These are phyloP conservation scores for Glomus cerebriforme DNA, from an alignment of 192 early-diverging fungal species.

Conservation along the genomic window DNA sequence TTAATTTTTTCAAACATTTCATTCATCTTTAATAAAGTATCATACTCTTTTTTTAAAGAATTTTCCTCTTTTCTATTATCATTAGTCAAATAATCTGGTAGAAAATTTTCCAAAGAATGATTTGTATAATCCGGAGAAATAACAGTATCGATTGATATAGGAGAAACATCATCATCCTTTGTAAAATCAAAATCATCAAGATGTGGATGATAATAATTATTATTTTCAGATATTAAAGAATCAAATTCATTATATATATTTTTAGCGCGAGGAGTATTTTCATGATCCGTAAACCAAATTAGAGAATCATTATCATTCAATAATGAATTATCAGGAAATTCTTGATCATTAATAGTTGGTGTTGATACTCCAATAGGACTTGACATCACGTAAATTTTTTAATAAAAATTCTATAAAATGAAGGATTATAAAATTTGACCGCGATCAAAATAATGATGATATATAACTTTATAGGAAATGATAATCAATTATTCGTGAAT, in stretches of 20 bases:
- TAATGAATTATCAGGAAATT: conserved; percentile 23
- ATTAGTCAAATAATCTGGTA: conserved; percentile 12
- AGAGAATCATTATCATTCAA: neutral
- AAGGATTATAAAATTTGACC: no score
- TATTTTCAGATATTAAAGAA: neutral
- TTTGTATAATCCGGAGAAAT: no score
- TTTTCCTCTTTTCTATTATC: neutral
- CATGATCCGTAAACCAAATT: neutral
- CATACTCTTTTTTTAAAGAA: neutral
- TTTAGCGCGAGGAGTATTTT: no score
- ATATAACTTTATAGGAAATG: no score
- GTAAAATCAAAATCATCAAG: neutral
- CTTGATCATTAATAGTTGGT: conserved; percentile 19
- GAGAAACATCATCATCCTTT: neutral
- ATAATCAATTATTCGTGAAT: no score
- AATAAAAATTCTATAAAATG: no score
- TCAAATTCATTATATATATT: neutral
- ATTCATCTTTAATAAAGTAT: conserved; percentile 15
- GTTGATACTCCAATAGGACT: no score
- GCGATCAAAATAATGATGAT: no score
- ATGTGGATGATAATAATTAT: no score
- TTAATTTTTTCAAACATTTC: conserved; percentile 21
- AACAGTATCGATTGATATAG: no score
- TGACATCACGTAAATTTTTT: no score
- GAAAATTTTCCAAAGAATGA: neutral